Evolutionary conservation across 2,329 filamentous ascomycete genomes (phyloP).

Genomic region (Macroventuria anomochaeta): DNA sequence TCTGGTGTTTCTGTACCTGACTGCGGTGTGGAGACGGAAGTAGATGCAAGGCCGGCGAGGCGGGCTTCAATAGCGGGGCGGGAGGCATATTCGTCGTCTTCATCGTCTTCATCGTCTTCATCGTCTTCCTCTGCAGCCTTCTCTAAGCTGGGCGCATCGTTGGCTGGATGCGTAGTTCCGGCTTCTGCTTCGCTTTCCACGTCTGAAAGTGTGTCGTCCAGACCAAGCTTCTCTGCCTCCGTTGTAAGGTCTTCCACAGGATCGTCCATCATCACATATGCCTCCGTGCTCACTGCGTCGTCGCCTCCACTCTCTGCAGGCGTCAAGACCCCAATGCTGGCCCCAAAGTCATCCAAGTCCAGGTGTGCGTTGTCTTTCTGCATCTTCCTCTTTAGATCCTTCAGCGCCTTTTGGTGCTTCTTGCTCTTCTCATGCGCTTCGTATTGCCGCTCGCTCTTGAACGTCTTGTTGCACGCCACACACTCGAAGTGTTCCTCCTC

Average conservation of each 20-base stretch:
- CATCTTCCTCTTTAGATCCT: slow-evolving; percentile 83
- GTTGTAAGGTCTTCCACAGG: slow-evolving; percentile 25
- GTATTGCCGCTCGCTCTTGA: slow-evolving; percentile 91
- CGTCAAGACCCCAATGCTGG: slow-evolving; percentile 42
- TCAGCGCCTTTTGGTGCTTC: slow-evolving; percentile 88
- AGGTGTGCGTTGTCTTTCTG: slow-evolving; percentile 74
- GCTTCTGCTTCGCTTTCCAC: slow-evolving; percentile 37
- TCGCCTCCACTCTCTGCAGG: slow-evolving; percentile 40
- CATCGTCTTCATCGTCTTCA: slow-evolving; percentile 33
- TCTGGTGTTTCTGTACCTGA: slow-evolving; percentile 8
- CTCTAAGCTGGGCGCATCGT: slow-evolving; percentile 3
- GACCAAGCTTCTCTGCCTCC: slow-evolving; percentile 21
- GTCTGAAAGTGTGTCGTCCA: slow-evolving; percentile 9
- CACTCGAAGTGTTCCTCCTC: slow-evolving; percentile 65
- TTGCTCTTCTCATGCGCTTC: slow-evolving; percentile 95
- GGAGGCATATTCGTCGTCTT: slow-evolving; percentile 48
- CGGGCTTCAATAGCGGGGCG: slow-evolving; percentile 47
- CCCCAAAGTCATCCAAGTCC: slow-evolving; percentile 49
- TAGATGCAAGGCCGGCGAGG: slow-evolving; percentile 27
- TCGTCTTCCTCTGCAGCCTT: slow-evolving; percentile 6
- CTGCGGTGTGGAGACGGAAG: slow-evolving; percentile 8
- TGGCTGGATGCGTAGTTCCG: neutral
- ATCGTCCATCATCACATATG: slow-evolving; percentile 34
- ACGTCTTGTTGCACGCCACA: slow-evolving; percentile 69
- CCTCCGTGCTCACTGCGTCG: slow-evolving; percentile 13